phyloP scores from a whole-genome alignment of 2,329 filamentous ascomycete species.

The Hymenoscyphus albidus region DNA sequence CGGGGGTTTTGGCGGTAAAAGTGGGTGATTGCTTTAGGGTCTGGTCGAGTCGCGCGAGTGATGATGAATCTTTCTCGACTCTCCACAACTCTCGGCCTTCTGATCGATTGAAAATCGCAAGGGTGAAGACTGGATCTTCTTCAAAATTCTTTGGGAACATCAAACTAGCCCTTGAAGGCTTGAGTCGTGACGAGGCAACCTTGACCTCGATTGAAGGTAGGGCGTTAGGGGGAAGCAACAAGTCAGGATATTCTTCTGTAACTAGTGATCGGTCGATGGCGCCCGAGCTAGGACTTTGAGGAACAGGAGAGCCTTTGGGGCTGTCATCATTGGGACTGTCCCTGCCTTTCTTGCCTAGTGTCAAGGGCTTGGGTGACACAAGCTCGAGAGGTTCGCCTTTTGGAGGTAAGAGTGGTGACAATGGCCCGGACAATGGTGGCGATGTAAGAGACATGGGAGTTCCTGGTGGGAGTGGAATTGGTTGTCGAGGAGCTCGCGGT shows the following conservation, averaged over 20 bases:
- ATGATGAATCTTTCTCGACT: conserved; percentile 84
- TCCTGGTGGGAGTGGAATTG: conserved; percentile 68
- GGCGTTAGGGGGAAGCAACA: conserved; percentile 83
- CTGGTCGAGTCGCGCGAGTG: conserved; percentile 77
- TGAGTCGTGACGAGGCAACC: conserved; percentile 92
- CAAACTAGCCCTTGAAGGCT: conserved; percentile 82
- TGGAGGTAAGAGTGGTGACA: conserved; percentile 5
- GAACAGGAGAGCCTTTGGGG: conserved; percentile 20
- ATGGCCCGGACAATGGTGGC: conserved; percentile 31
- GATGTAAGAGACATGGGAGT: conserved; percentile 62
- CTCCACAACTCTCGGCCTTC: conserved; percentile 82
- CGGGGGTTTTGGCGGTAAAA: conserved; percentile 75
- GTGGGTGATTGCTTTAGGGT: conserved; percentile 69
- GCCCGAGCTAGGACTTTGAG: conserved; percentile 39
- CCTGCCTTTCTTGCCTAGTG: conserved; percentile 37
- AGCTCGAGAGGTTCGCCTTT: conserved; percentile 35
- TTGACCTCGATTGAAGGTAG: conserved; percentile 79
- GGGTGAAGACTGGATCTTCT: conserved; percentile 89
- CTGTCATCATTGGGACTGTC: conserved; percentile 25
- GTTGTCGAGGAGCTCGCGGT: conserved; percentile 68
- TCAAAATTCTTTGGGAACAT: conserved; percentile 75
- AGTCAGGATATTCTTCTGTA: conserved; percentile 80
- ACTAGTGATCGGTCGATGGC: conserved; percentile 72
- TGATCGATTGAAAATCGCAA: conserved; percentile 77
- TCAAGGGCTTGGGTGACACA: conserved; percentile 41